Evolutionary conservation across 441 rosid genomes (phyloP).

Genomic region (Erodium moschatum): DNA sequence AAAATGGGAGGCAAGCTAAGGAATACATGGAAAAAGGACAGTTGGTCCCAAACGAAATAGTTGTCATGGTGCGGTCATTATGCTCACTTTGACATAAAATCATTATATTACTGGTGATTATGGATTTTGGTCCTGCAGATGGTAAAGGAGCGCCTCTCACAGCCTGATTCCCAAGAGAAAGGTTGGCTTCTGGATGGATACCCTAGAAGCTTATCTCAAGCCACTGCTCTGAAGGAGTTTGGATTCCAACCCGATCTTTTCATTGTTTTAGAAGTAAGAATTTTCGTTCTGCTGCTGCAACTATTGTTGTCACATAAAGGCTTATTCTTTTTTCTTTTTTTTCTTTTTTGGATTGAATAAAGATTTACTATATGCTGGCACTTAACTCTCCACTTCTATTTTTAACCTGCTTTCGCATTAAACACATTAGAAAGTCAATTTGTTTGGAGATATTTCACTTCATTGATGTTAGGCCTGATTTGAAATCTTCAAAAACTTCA

Average conservation of each 20-base stretch:
- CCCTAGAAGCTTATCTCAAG: slow-evolving; percentile 86
- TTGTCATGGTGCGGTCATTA: slow-evolving; percentile 41
- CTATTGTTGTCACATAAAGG: no score
- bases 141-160: slow-evolving; percentile 73
- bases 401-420: background rate
- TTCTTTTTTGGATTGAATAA: background rate
- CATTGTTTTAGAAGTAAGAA: slow-evolving; percentile 66
- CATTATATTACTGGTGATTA: slow-evolving; percentile 16
- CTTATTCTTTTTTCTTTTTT: background rate
- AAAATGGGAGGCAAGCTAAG: slow-evolving; percentile 71
- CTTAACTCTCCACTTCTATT: background rate
- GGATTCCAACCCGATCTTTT: slow-evolving; percentile 71
- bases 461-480: background rate
- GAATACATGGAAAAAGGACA: slow-evolving; percentile 80
- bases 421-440: background rate
- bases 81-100: slow-evolving; percentile 11
- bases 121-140: slow-evolving; percentile 35
- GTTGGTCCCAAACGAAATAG: slow-evolving; percentile 71
- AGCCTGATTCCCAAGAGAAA: slow-evolving; percentile 59
- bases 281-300: no score
- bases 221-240: slow-evolving; percentile 57
- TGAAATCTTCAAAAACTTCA: background rate
- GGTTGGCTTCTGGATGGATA: slow-evolving; percentile 99
- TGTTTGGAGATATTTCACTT: background rate
- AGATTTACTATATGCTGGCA: background rate